phyloP scores from a whole-genome alignment of 495 filamentous ascomycete genomes.

The Podospora pseudoanserina region DNA sequence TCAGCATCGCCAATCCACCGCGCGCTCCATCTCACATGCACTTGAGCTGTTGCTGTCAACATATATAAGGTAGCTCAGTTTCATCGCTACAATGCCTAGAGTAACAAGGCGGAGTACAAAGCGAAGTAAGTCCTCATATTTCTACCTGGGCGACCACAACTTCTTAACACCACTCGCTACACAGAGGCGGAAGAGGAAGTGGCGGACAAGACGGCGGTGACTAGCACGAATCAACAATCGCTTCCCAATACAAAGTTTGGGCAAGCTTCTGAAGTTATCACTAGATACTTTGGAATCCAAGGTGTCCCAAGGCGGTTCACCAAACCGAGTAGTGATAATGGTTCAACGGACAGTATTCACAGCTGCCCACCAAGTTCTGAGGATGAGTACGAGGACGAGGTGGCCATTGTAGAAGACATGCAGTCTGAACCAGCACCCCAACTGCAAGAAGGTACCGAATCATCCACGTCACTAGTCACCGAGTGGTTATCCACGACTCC shows the following conservation, averaged over 20 bases:
- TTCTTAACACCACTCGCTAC: neutral
- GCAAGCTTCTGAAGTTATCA: neutral
- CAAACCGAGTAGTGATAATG: neutral
- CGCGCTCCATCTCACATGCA: no score
- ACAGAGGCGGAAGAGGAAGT: neutral
- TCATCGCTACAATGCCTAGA: neutral
- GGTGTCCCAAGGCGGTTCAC: neutral
- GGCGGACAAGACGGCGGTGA: neutral
- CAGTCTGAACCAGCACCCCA: neutral
- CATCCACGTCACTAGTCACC: neutral
- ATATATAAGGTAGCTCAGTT: neutral
- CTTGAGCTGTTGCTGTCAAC: neutral
- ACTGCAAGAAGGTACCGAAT: neutral
- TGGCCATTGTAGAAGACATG: neutral
- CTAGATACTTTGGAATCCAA: neutral
- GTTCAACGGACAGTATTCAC: neutral
- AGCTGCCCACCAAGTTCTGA: neutral
- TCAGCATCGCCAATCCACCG: no score
- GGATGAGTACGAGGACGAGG: neutral
- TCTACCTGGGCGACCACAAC: no score
- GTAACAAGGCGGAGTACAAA: neutral
- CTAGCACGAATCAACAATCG: neutral
- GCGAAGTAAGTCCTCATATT: neutral
- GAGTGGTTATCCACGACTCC: neutral
- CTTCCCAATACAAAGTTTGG: neutral